Percentiles rank a stretch among this genome's conserved stretches.
Evolutionary conservation across 2,329 filamentous ascomycete species (phyloP).

Genomic region (Neurospora sp.): DNA sequence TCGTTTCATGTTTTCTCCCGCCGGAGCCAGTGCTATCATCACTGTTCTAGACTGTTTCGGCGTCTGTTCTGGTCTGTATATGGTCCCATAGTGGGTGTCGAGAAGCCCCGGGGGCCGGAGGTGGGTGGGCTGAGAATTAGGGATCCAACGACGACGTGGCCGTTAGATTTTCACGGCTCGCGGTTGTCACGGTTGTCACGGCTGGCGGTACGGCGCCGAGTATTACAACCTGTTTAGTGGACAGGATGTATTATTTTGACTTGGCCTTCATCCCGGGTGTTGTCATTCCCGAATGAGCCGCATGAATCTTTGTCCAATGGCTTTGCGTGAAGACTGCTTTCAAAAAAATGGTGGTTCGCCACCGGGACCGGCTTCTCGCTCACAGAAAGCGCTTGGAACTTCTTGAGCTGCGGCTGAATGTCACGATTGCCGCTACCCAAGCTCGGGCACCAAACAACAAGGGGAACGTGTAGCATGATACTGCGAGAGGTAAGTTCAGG

Average conservation of each 20-base stretch:
- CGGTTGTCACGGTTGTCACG: neutral
- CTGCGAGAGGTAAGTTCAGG: neutral
- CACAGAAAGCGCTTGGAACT: neutral
- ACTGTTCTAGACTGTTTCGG: neutral
- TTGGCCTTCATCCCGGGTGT: neutral
- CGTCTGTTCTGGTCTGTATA: neutral
- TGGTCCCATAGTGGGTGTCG: neutral
- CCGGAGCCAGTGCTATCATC: neutral
- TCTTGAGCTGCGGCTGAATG: neutral
- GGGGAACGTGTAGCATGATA: neutral
- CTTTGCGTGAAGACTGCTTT: neutral
- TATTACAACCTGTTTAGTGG: neutral
- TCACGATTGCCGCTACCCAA: neutral
- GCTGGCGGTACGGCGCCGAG: neutral
- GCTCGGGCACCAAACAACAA: neutral
- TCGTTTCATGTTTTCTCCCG: neutral
- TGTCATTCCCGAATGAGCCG: neutral
- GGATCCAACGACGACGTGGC: neutral
- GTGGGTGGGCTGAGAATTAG: neutral
- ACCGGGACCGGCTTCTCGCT: neutral
- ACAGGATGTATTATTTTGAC: neutral
- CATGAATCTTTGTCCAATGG: neutral
- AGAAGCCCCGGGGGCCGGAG: neutral
- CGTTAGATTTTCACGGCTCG: neutral
- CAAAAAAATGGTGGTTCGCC: neutral